Evolutionary conservation across 139 green algal species (phyloP).

Genomic region (Chlorella sorokiniana): DNA sequence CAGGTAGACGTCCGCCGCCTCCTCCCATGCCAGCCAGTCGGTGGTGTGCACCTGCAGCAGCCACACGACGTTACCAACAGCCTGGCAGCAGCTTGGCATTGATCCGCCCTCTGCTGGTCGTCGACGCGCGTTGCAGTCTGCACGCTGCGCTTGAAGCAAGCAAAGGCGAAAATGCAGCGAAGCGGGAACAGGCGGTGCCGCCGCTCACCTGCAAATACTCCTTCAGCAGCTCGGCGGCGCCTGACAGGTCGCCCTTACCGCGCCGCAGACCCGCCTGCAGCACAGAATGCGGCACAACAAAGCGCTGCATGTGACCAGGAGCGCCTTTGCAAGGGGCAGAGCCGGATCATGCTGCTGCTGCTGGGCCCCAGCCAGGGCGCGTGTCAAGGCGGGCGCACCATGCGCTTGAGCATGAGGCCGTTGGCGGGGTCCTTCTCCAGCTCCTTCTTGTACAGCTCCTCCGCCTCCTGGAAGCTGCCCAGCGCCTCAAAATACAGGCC

Average conservation of each 20-base stretch:
- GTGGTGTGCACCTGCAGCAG: slow-evolving; percentile 64
- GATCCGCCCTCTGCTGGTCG: too few relatives aligned
- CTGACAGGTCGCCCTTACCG: slow-evolving; percentile 53
- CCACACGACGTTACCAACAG: too few relatives aligned
- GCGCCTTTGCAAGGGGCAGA: background rate
- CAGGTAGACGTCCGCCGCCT: slow-evolving; percentile 83
- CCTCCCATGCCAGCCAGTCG: slow-evolving; percentile 84
- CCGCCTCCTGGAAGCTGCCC: slow-evolving; percentile 46
- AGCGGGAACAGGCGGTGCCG: too few relatives aligned
- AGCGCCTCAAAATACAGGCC: slow-evolving; percentile 77
- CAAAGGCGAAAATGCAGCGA: too few relatives aligned
- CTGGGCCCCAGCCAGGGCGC: too few relatives aligned
- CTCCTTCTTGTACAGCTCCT: slow-evolving; percentile 64
- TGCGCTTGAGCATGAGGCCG: slow-evolving; percentile 66
- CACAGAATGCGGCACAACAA: background rate
- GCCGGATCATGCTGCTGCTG: too few relatives aligned
- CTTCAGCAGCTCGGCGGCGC: slow-evolving; percentile 64
- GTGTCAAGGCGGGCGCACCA: too few relatives aligned
- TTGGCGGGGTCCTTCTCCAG: slow-evolving; percentile 59
- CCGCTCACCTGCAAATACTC: too few relatives aligned
- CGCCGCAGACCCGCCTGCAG: slow-evolving; percentile 65
- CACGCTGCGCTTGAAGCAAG: too few relatives aligned
- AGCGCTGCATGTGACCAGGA: background rate
- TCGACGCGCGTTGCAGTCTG: too few relatives aligned
- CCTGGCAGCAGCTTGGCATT: too few relatives aligned